Base-by-base conservation (phyloP, 2,329 filamentous ascomycete genomes). In the Aspergillus sp. region DNA sequence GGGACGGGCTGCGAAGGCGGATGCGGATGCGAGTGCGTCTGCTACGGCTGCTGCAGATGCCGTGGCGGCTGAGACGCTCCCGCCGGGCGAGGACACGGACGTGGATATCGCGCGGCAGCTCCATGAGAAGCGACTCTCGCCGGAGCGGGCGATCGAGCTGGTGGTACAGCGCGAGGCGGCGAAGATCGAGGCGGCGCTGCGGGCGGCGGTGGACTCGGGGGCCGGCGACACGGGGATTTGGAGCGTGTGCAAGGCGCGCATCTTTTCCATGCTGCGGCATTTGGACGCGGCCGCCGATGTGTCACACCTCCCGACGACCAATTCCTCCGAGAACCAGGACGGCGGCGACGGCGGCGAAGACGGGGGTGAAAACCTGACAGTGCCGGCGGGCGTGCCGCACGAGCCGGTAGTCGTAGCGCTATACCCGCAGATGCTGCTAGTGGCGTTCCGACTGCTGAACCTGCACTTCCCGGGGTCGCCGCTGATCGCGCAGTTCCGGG, bases 391-490 rank as follows among this genome's bases (percentile, higher is more conserved):
- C 13, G 61, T 73, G 10, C 67, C 71, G 7, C 50, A 63, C 6
- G 59, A 67, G 31, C 57, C 62, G 0, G 64, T 75, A 19, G 60
- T 75, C 17, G 61, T 62, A 3, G 60, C 59, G n/a, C 60, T 75
- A 9, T 78, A 78, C 56, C 72, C 74, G 4, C 64, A 63, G n/a
- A 66, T 70, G 17, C 69, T 75, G 16, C 67, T 76, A 4, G 58
- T 69, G 32, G 72, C 73, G 3, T 70, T 77, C 29, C 70, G 70
- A 14, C 59, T 76, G 5, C 64, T 76, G 16, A 71, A 70, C 49
- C 61, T 64, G 6, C 63, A 74, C 50, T 73, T 71, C 56, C 74
- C 75, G 0, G 64, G 66, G 9, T 78, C 75, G 1, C 66, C 62
- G 3, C 65, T 75, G 20, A 68, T 73, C 49, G 56, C 65, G n/a